These are phyloP conservation scores for Lentithecium fluviatile DNA, from an alignment of 495 filamentous ascomycete genomes.

Conservation along the genomic window DNA sequence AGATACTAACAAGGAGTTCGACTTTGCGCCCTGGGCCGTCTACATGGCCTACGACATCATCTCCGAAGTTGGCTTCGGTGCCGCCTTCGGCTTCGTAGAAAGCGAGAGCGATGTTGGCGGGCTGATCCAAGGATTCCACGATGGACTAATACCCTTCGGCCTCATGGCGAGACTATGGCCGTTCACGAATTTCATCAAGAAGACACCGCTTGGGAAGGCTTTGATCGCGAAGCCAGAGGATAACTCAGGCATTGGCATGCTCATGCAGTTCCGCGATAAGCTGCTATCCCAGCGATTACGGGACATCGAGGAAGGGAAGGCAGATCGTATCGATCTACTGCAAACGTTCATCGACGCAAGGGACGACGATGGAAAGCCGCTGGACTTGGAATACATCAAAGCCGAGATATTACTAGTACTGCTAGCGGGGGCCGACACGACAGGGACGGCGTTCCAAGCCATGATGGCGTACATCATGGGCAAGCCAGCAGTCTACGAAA, in stretches of 20 bases:
- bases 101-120: constrained; percentile 57
- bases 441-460: too few relatives aligned
- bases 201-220: constrained; percentile 54
- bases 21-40: constrained; percentile 53
- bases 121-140: constrained; percentile 55
- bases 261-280: constrained; percentile 52
- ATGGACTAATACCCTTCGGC: constrained; percentile 51
- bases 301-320: too few relatives aligned
- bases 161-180: constrained; percentile 53
- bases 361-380: too few relatives aligned
- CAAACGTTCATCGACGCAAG: too few relatives aligned
- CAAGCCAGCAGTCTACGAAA: too few relatives aligned
- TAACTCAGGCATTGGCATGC: constrained; percentile 52
- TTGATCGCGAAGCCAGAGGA: constrained; percentile 58
- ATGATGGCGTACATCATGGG: too few relatives aligned
- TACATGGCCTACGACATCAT: constrained; percentile 65
- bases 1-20: constrained; percentile 48
- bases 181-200: constrained; percentile 54
- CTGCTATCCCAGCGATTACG: constrained; percentile 37
- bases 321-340: too few relatives aligned
- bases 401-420: too few relatives aligned
- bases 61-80: constrained; percentile 62
- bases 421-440: too few relatives aligned
- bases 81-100: constrained; percentile 61
- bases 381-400: too few relatives aligned